Percentiles rank a stretch among this genome's conserved stretches.
These are phyloP conservation scores for Magnusiomyces fungicola DNA, from an alignment of 1,139 yeast species.

Conservation along the genomic window DNA sequence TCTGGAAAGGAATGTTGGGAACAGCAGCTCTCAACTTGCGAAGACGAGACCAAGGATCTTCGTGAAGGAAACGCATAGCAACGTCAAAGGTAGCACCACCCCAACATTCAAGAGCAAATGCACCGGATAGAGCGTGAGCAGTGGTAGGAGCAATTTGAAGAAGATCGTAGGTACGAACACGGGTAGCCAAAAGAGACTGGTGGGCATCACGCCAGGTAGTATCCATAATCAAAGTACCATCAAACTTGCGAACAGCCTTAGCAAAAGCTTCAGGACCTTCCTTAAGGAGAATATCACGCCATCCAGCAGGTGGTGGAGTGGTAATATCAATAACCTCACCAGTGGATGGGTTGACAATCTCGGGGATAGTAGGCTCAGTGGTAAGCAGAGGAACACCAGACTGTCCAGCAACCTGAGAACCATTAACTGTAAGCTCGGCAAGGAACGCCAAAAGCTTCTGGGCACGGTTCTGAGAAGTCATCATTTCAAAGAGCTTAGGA, in stretches of 20 bases:
- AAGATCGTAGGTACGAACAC: slow-evolving; percentile 91
- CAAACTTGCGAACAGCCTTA: slow-evolving; percentile 68
- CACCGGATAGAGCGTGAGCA: slow-evolving; percentile 81
- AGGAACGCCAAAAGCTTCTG: slow-evolving; percentile 82
- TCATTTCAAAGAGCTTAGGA: slow-evolving; percentile 92
- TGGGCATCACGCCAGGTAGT: slow-evolving; percentile 99
- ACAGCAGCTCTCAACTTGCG: slow-evolving; percentile 80
- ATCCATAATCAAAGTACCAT: slow-evolving; percentile 91
- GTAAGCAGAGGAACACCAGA: slow-evolving; percentile 79
- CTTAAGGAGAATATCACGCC: slow-evolving; percentile 81
- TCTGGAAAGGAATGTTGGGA: slow-evolving; percentile 98
- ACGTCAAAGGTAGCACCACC: slow-evolving; percentile 99
- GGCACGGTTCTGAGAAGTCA: slow-evolving; percentile 92
- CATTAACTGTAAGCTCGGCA: slow-evolving; percentile 91
- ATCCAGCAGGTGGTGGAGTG: slow-evolving; percentile 62
- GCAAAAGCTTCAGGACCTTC: slow-evolving; percentile 90
- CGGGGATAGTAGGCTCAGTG: slow-evolving; percentile 69
- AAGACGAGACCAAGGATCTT: slow-evolving; percentile 97
- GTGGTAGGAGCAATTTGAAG: slow-evolving; percentile 90
- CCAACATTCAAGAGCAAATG: slow-evolving; percentile 98
- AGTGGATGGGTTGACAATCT: slow-evolving; percentile 50
- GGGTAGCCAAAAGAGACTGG: slow-evolving; percentile 95
- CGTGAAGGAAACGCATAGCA: slow-evolving; percentile 95
- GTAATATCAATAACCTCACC: slow-evolving; percentile 51
- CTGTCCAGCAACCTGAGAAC: slow-evolving; percentile 93